Percentiles rank a stretch among this genome's conserved stretches.
Conservation (phyloP, 2,329 filamentous ascomycete species). For the Diaporthe longicolla region DNA sequence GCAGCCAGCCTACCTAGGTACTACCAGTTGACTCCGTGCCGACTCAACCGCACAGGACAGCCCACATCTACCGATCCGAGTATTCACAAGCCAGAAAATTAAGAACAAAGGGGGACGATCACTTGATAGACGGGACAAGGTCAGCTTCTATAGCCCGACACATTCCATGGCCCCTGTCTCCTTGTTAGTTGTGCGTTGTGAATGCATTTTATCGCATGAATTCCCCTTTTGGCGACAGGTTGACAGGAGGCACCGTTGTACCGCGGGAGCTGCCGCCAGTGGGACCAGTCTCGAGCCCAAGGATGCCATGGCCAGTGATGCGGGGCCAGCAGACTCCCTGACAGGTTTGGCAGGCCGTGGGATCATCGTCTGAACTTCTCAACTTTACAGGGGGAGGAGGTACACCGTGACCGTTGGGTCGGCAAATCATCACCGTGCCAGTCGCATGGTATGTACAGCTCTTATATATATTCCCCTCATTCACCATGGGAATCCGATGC, state of each 20-base stretch:
- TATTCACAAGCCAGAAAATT: constrained; percentile 3
- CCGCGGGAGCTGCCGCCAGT: constrained; percentile 24
- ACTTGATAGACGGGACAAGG: background rate
- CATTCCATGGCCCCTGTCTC: background rate
- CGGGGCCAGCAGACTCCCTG: background rate
- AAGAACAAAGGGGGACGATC: background rate
- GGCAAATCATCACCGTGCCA: constrained; percentile 17
- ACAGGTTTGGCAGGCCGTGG: background rate
- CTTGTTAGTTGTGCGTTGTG: background rate
- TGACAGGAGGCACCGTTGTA: background rate
- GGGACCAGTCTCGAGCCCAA: background rate
- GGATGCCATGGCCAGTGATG: constrained; percentile 8
- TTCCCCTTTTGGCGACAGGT: constrained; percentile 10
- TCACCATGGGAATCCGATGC: constrained; percentile 9
- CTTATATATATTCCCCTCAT: background rate
- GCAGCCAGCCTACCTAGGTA: background rate
- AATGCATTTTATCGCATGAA: constrained; percentile 7
- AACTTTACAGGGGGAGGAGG: background rate
- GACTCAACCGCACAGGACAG: constrained; percentile 1
- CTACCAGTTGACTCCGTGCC: background rate
- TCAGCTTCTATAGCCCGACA: background rate
- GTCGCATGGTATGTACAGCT: background rate
- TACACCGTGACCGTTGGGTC: constrained; percentile 2
- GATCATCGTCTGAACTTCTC: constrained; percentile 21
- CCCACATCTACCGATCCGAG: background rate